These are phyloP conservation scores for Pseudogymnoascus sp. DNA, from an alignment of 2,329 filamentous ascomycete species.

Conservation along the genomic window DNA sequence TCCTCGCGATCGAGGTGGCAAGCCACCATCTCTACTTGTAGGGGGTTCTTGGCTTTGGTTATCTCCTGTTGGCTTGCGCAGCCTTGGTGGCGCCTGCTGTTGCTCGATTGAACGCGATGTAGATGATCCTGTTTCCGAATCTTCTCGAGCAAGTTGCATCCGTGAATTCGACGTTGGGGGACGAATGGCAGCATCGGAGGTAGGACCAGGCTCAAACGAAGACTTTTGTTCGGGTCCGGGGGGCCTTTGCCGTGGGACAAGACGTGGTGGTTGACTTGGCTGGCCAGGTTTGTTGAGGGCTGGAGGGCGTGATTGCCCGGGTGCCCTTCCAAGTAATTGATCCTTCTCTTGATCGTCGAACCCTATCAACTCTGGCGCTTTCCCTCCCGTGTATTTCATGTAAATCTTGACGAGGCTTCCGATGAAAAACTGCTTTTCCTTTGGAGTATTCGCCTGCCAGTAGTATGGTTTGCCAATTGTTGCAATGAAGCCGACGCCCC, in stretches of 20 bases:
- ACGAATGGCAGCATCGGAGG: not conserved
- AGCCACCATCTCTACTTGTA: constrained; percentile 24
- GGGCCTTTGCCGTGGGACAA: not conserved
- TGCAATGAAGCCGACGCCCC: constrained; percentile 76
- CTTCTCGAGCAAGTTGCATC: constrained; percentile 22
- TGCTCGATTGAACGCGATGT: constrained; percentile 17
- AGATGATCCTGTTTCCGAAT: constrained; percentile 23
- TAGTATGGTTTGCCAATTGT: constrained; percentile 92
- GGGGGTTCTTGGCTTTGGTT: constrained; percentile 31
- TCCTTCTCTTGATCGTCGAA: constrained; percentile 78
- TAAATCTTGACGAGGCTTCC: constrained; percentile 94
- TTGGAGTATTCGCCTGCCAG: constrained; percentile 86
- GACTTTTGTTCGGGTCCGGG: not conserved
- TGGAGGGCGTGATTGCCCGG: constrained; percentile 19
- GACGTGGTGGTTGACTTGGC: constrained; percentile 15
- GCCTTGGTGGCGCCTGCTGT: constrained; percentile 19
- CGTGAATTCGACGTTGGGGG: constrained; percentile 22
- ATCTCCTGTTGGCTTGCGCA: constrained; percentile 22
- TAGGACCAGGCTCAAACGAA: not conserved
- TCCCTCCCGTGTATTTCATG: constrained; percentile 88
- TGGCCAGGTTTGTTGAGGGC: constrained; percentile 18
- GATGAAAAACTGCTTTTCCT: constrained; percentile 99
- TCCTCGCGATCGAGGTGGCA: constrained; percentile 27
- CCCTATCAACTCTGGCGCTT: constrained; percentile 68
- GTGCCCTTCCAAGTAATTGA: constrained; percentile 56